These are phyloP conservation scores for Dendrobium catenatum DNA, from an alignment of 106 monocot genomes.

Conservation along the genomic window DNA sequence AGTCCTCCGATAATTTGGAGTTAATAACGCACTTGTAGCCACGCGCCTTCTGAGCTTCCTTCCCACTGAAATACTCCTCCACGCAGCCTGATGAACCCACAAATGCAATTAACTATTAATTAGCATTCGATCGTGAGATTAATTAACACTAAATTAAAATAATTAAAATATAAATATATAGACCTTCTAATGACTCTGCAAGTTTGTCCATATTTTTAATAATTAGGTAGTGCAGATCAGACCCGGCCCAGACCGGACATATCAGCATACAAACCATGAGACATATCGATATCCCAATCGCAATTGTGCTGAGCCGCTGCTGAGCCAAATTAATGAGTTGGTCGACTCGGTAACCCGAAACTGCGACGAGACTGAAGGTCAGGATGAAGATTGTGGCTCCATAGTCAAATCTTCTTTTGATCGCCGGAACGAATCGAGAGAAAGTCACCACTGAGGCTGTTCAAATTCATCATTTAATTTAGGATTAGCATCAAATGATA, in stretches of 20 bases:
- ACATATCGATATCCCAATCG: conserved; percentile 34
- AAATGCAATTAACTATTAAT: neutral
- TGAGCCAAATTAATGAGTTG: conserved; percentile 30
- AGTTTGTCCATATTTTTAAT: conserved; percentile 39
- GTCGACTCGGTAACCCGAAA: conserved; percentile 39
- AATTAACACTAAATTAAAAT: neutral
- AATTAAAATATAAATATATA: neutral
- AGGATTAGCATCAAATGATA: neutral
- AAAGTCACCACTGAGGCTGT: conserved; percentile 48
- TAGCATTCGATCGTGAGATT: neutral
- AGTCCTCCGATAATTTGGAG: conserved; percentile 57
- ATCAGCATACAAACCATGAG: conserved; percentile 28
- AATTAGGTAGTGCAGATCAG: conserved; percentile 35
- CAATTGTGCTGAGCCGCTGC: conserved; percentile 37
- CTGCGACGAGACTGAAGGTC: conserved; percentile 43
- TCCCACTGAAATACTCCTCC: conserved; percentile 29
- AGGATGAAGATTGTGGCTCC: conserved; percentile 55
- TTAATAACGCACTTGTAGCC: conserved; percentile 57
- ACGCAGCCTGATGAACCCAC: conserved; percentile 19
- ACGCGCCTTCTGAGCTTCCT: conserved; percentile 17
- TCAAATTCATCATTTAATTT: neutral
- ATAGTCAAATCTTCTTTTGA: conserved; percentile 45
- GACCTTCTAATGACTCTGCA: conserved; percentile 44
- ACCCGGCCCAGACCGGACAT: conserved; percentile 57
- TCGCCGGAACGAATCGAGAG: conserved; percentile 40